Evolutionary conservation across 371 early-diverging fungal genomes (phyloP).

Genomic region (Catenaria anguillulae): DNA sequence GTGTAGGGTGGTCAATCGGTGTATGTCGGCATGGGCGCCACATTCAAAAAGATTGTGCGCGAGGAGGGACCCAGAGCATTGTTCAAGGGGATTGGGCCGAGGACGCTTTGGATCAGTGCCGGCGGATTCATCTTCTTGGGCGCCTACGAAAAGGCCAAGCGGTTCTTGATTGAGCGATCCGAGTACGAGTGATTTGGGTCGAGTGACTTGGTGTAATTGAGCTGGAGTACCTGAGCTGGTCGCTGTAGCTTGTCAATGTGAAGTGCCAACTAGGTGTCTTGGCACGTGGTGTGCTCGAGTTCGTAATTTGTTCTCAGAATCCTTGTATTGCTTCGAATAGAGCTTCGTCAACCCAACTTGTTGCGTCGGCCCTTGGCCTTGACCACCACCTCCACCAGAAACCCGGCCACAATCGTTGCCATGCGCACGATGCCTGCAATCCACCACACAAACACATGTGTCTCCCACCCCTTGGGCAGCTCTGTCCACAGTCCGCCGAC

Average conservation of each 20-base stretch:
- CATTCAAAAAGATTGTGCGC: constrained; percentile 51
- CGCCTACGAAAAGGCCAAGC: constrained; percentile 70
- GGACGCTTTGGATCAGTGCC: constrained; percentile 86
- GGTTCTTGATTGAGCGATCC: constrained; percentile 13
- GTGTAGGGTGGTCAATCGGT: constrained; percentile 11
- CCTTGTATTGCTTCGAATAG: neutral
- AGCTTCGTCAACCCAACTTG: too few relatives aligned
- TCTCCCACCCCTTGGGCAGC: neutral
- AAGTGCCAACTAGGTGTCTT: neutral
- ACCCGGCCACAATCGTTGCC: neutral
- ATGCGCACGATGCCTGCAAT: neutral
- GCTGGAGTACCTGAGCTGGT: neutral
- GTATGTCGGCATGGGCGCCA: constrained; percentile 53
- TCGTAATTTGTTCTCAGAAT: neutral
- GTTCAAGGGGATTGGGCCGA: constrained; percentile 77
- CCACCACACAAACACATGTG: neutral
- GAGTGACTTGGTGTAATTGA: neutral
- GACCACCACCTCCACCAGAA: neutral
- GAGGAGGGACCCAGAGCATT: constrained; percentile 69
- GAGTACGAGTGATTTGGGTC: neutral
- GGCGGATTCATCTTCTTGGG: constrained; percentile 93
- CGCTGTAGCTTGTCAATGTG: neutral
- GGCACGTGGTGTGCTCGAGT: neutral
- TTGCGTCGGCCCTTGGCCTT: too few relatives aligned
- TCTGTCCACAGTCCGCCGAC: too few relatives aligned